A percentile compares a stretch with the other conserved stretches of the same genome.
Conservation (phyloP, 345 rosid species). For the Pelargonium nanum region DNA sequence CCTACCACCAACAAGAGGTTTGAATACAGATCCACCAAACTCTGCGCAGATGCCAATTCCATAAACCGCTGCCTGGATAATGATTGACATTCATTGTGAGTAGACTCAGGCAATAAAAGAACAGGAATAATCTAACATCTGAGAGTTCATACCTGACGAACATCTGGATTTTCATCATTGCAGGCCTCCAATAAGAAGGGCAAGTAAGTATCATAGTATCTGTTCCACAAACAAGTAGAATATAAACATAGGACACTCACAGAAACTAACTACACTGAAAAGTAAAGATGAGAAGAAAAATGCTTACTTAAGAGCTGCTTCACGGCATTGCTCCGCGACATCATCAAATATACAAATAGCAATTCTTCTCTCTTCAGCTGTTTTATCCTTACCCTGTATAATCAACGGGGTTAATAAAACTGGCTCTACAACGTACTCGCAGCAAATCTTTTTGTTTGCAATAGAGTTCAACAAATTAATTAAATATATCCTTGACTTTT, state of each 20-base stretch:
- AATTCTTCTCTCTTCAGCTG: slow-evolving; percentile 97
- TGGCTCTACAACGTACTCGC: neutral
- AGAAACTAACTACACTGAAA: slow-evolving; percentile 5
- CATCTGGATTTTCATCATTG: slow-evolving; percentile 87
- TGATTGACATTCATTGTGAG: neutral
- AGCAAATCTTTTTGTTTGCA: neutral
- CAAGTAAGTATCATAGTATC: slow-evolving; percentile 91
- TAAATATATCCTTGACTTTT: no score
- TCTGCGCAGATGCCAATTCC: slow-evolving; percentile 99
- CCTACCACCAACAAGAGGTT: slow-evolving; percentile 93
- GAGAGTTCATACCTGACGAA: slow-evolving; percentile 63
- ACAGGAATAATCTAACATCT: neutral
- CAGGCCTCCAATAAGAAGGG: slow-evolving; percentile 98
- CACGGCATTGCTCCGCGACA: slow-evolving; percentile 96
- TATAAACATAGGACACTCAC: slow-evolving; percentile 10
- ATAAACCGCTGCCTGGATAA: slow-evolving; percentile 89
- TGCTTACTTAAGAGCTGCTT: slow-evolving; percentile 80
- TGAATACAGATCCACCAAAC: slow-evolving; percentile 78
- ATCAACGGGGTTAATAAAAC: neutral
- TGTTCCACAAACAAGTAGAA: slow-evolving; percentile 17
- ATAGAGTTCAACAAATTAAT: neutral
- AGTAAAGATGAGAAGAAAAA: neutral
- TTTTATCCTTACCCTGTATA: slow-evolving; percentile 89
- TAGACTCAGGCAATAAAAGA: slow-evolving; percentile 1
- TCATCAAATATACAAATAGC: slow-evolving; percentile 99